Base-by-base conservation (phyloP, 2,329 filamentous ascomycete genomes). In the Xylaria sp. region DNA sequence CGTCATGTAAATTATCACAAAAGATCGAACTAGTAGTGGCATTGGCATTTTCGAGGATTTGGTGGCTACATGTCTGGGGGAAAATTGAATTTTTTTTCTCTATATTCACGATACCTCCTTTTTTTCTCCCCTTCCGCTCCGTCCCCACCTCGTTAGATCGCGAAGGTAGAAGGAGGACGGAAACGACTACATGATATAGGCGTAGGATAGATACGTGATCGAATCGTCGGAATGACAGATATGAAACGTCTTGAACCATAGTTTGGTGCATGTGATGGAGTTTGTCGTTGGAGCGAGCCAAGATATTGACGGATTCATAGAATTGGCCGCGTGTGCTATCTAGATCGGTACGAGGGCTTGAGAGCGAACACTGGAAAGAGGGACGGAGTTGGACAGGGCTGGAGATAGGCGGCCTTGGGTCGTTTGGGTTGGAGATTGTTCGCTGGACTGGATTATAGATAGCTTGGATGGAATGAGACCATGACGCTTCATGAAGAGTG, bases 1-100 rank as follows among this genome's bases (percentile, higher is more conserved):
- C 9, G 54, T 64, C 29, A 60, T 60, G 58, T 60, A 55, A 60
- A 43, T 31, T 33, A 51, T 11, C 31, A 44, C 13, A 31, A 35
- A 52, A 49, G 29, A 13, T 13, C 23, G 11, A 29, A n/a, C 27
- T 17, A 10, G 19, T 38, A 8, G 21, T 37, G 15, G 41, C 9
- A 48, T 29, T 46, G 10, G 44, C n/a, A 44, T 55, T 49, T 49
- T 48, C 38, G 17, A 55, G 17, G 23, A 51, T 44, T 52, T 29
- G 21, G 33, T 33, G 23, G 27, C 31, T 33, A 35, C 31, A 23
- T 40, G 48, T 52, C 40, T n/a, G 33, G n/a, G 37, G 48, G 27
- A 27, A 51, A 38, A 6, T 33, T 33, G 43, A 33, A 53, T 47
- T 13, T 33, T 11, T 25, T 31, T 44, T 47, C n/a, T n/a, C n/a